A percentile compares a stretch with the other conserved stretches of the same genome.
phyloP scores from a whole-genome alignment of 108 stramenopile genomes.

The Cylindrotheca fusiformis region DNA sequence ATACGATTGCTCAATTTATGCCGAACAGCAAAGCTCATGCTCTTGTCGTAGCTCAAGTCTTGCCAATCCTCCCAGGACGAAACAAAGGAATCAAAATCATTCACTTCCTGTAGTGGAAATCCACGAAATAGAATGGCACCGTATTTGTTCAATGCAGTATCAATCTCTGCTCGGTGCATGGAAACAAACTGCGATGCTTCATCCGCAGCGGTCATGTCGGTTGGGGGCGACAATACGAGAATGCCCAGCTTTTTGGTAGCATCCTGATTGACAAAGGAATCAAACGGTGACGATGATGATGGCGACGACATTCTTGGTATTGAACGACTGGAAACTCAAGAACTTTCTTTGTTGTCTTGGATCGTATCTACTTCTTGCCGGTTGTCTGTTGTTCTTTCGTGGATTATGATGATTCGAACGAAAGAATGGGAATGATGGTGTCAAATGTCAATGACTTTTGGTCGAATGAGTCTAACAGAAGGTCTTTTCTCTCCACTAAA shows the following conservation, averaged over 20 bases:
- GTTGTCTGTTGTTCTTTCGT: too few species aligned
- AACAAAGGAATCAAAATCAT: conserved; percentile 32
- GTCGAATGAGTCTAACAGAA: too few species aligned
- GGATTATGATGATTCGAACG: too few species aligned
- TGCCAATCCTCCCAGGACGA: conserved; percentile 15
- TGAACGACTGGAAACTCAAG: too few species aligned
- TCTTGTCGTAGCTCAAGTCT: conserved; percentile 30
- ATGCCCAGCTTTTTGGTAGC: too few species aligned
- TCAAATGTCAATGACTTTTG: too few species aligned
- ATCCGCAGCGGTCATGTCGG: background rate
- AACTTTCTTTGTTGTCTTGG: too few species aligned
- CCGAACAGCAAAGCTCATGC: conserved; percentile 31
- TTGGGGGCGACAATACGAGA: conserved; percentile 24
- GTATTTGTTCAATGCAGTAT: conserved; percentile 14
- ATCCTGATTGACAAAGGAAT: background rate
- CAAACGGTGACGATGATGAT: too few species aligned
- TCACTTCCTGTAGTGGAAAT: conserved; percentile 8
- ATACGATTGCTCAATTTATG: conserved; percentile 19
- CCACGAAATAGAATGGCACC: conserved; percentile 32
- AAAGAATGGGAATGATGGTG: too few species aligned
- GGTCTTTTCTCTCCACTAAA: too few species aligned
- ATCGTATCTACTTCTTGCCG: too few species aligned
- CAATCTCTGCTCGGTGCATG: conserved; percentile 10
- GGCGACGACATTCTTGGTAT: too few species aligned
- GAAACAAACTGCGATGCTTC: conserved; percentile 15